Evolutionary conservation across 1,284 basidiomycete genomes (phyloP).

Genomic region (Salmacisia buchloeana): DNA sequence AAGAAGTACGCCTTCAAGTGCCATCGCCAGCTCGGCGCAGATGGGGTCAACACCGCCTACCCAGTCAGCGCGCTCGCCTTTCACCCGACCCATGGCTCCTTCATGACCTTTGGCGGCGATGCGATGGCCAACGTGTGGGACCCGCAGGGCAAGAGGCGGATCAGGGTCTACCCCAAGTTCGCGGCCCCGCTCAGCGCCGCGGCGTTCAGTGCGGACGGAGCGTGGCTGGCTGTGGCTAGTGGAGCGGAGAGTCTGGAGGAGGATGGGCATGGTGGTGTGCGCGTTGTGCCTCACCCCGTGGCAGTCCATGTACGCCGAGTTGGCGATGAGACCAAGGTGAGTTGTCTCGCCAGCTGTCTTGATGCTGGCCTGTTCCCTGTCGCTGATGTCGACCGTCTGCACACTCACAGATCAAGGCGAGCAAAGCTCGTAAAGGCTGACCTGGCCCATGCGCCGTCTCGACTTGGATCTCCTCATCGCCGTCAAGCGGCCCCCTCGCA

Average conservation of each 20-base stretch:
- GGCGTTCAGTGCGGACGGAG: constrained; percentile 31
- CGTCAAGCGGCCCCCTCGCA: background rate
- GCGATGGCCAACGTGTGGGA: constrained; percentile 91
- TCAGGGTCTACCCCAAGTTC: constrained; percentile 67
- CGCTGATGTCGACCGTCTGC: background rate
- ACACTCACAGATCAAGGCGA: background rate
- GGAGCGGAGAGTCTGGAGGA: constrained; percentile 33
- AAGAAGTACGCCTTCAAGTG: constrained; percentile 99
- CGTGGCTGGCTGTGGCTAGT: constrained; percentile 31
- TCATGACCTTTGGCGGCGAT: constrained; percentile 89
- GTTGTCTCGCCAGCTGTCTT: background rate
- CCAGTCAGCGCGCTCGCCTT: constrained; percentile 92
- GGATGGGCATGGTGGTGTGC: background rate
- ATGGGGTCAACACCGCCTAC: constrained; percentile 95
- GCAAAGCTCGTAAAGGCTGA: background rate
- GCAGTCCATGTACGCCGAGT: background rate
- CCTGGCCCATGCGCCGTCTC: background rate
- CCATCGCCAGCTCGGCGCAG: constrained; percentile 73
- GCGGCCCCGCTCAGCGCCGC: constrained; percentile 30
- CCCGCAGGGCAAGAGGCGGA: constrained; percentile 88
- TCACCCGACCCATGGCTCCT: constrained; percentile 87
- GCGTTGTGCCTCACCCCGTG: background rate
- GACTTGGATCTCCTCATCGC: no score
- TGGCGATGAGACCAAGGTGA: constrained; percentile 4
- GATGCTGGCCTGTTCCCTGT: background rate